Percentiles rank a stretch among this genome's conserved stretches.
Conservation (phyloP, 208 protist species). For the Spongospora subterranea region DNA sequence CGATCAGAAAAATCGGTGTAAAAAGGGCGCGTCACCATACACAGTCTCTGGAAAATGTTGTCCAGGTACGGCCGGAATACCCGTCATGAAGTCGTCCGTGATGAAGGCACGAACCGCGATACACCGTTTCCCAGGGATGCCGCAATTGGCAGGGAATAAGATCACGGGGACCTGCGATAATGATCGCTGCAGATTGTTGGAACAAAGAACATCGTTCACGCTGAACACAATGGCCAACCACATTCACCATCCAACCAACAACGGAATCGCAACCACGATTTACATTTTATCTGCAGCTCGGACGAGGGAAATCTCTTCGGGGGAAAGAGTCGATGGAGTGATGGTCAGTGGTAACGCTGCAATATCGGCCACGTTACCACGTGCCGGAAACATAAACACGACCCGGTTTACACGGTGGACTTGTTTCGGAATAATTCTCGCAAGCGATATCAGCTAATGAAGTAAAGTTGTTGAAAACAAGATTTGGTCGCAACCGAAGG, state of each 20-base stretch:
- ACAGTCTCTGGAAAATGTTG: conserved; percentile 81
- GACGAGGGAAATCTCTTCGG: background rate
- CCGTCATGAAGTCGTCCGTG: conserved; percentile 95
- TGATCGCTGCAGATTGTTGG: background rate
- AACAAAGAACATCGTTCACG: conserved; percentile 27
- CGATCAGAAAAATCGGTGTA: background rate
- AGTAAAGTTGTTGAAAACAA: background rate
- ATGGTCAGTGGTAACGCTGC: conserved; percentile 5
- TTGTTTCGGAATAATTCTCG: conserved; percentile 85
- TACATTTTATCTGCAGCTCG: conserved; percentile 58
- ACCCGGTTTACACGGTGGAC: conserved; percentile 90
- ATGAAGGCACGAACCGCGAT: conserved; percentile 93
- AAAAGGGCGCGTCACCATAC: conserved; percentile 66
- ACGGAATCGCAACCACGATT: background rate
- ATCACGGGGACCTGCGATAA: conserved; percentile 56
- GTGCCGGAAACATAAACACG: conserved; percentile 84
- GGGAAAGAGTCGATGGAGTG: background rate
- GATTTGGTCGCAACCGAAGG: conserved; percentile 54
- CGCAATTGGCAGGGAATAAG: conserved; percentile 74
- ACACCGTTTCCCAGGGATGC: conserved; percentile 71
- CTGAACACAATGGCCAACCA: too few relatives aligned
- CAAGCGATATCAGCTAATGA: conserved; percentile 69
- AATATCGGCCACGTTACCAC: background rate
- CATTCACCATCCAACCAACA: background rate
- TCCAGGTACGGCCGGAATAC: conserved; percentile 82